These are phyloP conservation scores for Rhodamnia argentea DNA, from an alignment of 345 rosid genomes.

Conservation along the genomic window DNA sequence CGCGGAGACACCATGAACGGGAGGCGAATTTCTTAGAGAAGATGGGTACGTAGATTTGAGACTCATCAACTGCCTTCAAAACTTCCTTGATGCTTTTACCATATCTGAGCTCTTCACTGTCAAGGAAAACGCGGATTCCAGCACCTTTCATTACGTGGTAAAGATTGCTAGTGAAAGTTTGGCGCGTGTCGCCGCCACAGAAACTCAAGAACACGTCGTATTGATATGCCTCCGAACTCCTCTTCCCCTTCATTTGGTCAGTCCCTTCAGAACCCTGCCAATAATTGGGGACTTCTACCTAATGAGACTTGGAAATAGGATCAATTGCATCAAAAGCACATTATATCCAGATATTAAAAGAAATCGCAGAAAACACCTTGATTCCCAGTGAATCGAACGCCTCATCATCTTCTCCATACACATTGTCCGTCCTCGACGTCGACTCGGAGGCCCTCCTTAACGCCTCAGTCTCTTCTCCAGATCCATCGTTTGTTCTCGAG, in stretches of 20 bases:
- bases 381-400: no score
- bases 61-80: not conserved
- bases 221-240: not conserved
- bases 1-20: not conserved
- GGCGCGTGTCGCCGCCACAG: not conserved
- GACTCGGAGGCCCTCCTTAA: no score
- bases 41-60: not conserved
- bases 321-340: not conserved
- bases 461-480: no score
- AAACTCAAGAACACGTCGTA: not conserved
- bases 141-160: not conserved
- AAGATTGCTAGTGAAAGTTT: fast-evolving
- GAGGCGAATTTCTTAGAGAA: not conserved
- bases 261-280: not conserved
- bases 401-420: no score
- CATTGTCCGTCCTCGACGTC: no score
- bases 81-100: not conserved
- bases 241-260: not conserved
- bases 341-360: no score
- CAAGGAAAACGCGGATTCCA: not conserved
- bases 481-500: no score
- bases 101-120: not conserved
- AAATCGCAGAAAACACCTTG: no score
- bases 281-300: not conserved
- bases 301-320: not conserved